These are phyloP conservation scores for Gentiana straminea DNA, from an alignment of 257 asterid genomes.

Conservation along the genomic window DNA sequence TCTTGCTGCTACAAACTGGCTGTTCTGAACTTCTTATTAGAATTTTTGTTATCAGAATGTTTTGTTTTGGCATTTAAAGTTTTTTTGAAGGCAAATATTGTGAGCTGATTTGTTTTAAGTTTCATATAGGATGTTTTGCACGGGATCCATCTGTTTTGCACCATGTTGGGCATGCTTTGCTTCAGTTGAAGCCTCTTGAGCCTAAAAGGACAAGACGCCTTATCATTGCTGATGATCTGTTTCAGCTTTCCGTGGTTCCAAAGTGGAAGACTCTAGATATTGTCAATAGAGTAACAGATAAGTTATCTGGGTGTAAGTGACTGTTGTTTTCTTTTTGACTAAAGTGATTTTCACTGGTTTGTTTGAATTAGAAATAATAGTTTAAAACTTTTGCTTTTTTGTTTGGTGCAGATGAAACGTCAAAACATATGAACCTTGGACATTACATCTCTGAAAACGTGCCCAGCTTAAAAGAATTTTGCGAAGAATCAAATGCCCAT, in stretches of 20 bases:
- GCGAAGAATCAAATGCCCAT: slow-evolving; percentile 39
- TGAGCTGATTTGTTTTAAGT: slow-evolving; percentile 9
- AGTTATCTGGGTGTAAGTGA: slow-evolving; percentile 65
- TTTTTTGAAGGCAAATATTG: neutral
- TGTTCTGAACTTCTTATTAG: no score
- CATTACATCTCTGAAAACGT: slow-evolving; percentile 65
- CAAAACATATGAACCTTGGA: slow-evolving; percentile 48
- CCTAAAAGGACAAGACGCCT: slow-evolving; percentile 60
- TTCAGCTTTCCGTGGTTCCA: slow-evolving; percentile 79
- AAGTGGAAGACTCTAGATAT: slow-evolving; percentile 53
- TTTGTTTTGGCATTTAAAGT: neutral
- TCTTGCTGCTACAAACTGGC: no score
- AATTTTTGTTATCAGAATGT: neutral
- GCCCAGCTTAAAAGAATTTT: slow-evolving; percentile 58
- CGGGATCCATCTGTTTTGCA: slow-evolving; percentile 73
- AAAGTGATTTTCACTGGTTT: neutral
- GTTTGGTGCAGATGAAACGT: slow-evolving; percentile 48
- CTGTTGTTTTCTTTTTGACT: neutral
- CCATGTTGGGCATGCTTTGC: slow-evolving; percentile 77
- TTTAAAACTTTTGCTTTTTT: slow-evolving; percentile 8
- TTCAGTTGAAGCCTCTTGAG: slow-evolving; percentile 50
- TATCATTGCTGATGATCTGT: slow-evolving; percentile 89
- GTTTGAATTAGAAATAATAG: neutral
- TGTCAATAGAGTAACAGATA: slow-evolving; percentile 55
- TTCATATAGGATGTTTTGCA: slow-evolving; percentile 71